A percentile compares a stretch with the other conserved stretches of the same genome.
Evolutionary conservation across 352 stramenopile species (phyloP).

Genomic region (Pythium guiyangense): DNA sequence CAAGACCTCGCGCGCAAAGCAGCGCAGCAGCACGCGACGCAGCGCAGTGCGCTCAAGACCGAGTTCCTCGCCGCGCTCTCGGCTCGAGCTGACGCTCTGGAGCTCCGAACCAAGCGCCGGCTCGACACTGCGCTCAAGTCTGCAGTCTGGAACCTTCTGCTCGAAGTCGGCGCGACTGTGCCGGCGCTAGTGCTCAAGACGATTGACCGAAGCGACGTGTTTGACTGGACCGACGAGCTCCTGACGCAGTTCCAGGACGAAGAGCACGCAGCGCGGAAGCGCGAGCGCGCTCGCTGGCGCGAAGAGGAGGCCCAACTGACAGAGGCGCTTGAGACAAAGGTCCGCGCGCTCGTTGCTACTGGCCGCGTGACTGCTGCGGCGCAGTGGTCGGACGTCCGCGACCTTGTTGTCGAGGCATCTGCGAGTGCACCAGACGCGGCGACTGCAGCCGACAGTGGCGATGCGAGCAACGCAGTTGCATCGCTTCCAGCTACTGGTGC

Average conservation of each 20-base stretch:
- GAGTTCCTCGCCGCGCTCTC: conserved; percentile 35
- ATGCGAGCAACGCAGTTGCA: conserved; percentile 3
- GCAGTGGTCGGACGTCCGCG: no score
- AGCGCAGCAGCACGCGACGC: conserved; percentile 33
- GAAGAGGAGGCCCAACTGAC: conserved; percentile 29
- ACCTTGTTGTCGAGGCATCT: no score
- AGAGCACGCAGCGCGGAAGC: conserved; percentile 38
- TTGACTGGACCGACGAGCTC: conserved; percentile 54
- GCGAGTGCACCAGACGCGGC: no score
- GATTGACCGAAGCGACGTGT: conserved; percentile 54
- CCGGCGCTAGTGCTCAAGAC: conserved; percentile 22
- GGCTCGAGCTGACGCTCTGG: no score
- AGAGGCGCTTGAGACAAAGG: conserved; percentile 18
- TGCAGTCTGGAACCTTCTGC: conserved; percentile 32
- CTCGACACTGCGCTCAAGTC: conserved; percentile 47
- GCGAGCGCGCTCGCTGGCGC: conserved; percentile 39
- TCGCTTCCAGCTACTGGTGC: not conserved
- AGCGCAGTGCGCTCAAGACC: conserved; percentile 32
- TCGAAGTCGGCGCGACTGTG: conserved; percentile 13
- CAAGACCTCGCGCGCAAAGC: conserved; percentile 57
- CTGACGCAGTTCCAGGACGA: conserved; percentile 39
- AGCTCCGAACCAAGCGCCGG: conserved; percentile 14
- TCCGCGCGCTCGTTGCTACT: no score
- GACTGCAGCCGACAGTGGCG: conserved; percentile 10
- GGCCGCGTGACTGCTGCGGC: no score